A percentile compares a stretch with the other conserved stretches of the same genome.
Conservation (phyloP, 2,329 filamentous ascomycete species). For the Microdochium nivale region DNA sequence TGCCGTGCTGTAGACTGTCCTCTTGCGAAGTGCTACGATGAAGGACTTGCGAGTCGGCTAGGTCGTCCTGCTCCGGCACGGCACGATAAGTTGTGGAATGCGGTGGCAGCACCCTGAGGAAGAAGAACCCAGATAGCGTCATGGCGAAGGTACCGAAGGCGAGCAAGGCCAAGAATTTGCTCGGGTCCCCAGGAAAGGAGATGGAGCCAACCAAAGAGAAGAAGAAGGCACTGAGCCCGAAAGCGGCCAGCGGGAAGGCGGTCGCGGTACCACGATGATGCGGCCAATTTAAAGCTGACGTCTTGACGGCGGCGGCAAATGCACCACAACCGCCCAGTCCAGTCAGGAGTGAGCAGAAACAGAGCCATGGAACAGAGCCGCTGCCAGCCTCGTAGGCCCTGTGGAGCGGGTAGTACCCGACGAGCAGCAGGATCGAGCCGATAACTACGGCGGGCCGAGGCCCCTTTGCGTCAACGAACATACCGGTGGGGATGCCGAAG, state of each 20-base stretch:
- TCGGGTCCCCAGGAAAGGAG: slow-evolving; percentile 75
- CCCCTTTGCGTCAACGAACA: slow-evolving; percentile 76
- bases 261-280: slow-evolving; percentile 87
- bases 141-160: slow-evolving; percentile 71
- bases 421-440: slow-evolving; percentile 62
- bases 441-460: slow-evolving; percentile 70
- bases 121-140: slow-evolving; percentile 72
- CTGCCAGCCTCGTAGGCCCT: slow-evolving; percentile 64
- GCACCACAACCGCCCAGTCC: slow-evolving; percentile 85
- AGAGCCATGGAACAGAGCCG: slow-evolving; percentile 54
- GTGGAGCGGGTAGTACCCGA: slow-evolving; percentile 83
- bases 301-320: slow-evolving; percentile 83
- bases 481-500: slow-evolving; percentile 78
- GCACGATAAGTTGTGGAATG: slow-evolving; percentile 43
- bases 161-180: slow-evolving; percentile 71
- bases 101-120: slow-evolving; percentile 66
- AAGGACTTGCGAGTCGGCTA: slow-evolving; percentile 27
- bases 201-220: slow-evolving; percentile 75
- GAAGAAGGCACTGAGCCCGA: slow-evolving; percentile 93
- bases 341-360: slow-evolving; percentile 76
- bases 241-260: slow-evolving; percentile 84
- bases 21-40: slow-evolving; percentile 33
- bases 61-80: slow-evolving; percentile 33
- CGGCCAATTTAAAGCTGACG: slow-evolving; percentile 84
- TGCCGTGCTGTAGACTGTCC: slow-evolving; percentile 27